Base-by-base conservation (phyloP, 208 protist species). In the Plasmodiophora brassicae region DNA sequence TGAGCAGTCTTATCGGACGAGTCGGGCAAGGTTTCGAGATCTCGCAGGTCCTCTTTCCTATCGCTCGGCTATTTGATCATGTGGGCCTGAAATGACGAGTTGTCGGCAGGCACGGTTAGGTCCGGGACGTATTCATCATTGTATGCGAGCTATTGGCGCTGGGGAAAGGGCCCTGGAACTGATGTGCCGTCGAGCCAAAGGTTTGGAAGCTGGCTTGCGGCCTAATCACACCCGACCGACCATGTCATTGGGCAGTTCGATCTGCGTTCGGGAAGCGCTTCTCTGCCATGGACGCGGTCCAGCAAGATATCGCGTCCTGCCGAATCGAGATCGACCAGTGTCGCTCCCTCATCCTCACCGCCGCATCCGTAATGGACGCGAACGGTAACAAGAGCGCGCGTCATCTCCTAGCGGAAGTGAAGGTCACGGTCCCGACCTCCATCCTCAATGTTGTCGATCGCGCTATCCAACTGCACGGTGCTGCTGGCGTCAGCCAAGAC, bases 121-220 rank as follows among this genome's bases (percentile, higher is more conserved):
- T 10, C 94, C 94, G 20, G 95, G 95, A 0, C 89, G 95, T 35
- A 95, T 96, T 45, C 95, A 96, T 72, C 95, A 96, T 88, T 96
- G 95, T 88, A 96, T 96, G 95, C 89, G 95, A 8, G n/a, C 87
- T 1, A 92, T 96, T 60, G 94, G 95, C 32, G 36, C 93, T 0
- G 91, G 92, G 1, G 95, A 96, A 86, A 85, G 92, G 8, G 57
- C 88, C 8, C 83, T 96, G 0, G 90, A 92, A 20, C 8, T 86
- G 41, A 20, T 35, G 1, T 89, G 46, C 22, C 20, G n/a, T 20
- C 83, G 89, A 43, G 87, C 85, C 0, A 38, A 28, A 35, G 0
- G 0, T 0, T 84, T 44, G 45, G 14, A 46, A 22, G 78, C 89
- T 36, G 94, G 95, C 72, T 94, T 94, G 28, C 36, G 14, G n/a